phyloP scores from a whole-genome alignment of 805 yeast genomes.

The Kazachstania kunashirensis region DNA sequence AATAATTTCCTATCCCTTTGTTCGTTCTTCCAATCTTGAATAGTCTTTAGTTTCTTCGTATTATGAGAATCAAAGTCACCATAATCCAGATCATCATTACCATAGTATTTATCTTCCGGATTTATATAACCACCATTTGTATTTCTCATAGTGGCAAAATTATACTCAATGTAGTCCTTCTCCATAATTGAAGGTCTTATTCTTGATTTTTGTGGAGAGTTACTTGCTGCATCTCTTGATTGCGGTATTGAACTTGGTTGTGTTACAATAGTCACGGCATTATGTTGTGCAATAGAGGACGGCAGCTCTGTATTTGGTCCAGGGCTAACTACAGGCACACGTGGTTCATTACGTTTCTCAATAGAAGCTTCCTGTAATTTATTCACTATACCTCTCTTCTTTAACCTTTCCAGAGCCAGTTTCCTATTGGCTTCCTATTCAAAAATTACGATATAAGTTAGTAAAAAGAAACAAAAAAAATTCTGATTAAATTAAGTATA shows the following conservation, averaged over 20 bases:
- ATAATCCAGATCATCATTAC: constrained; percentile 12
- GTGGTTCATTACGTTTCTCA: constrained; percentile 11
- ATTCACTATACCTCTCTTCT: constrained; percentile 34
- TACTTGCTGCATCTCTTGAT: not conserved
- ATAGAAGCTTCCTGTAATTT: constrained; percentile 16
- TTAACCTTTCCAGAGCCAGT: constrained; percentile 50
- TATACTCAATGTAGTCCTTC: constrained; percentile 71
- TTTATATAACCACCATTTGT: constrained; percentile 74
- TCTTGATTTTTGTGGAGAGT: constrained; percentile 9
- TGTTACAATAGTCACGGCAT: not conserved
- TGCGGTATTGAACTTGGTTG: not conserved
- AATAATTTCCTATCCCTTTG: constrained; percentile 44
- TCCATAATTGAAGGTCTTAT: constrained; percentile 43
- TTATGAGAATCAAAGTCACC: constrained; percentile 5
- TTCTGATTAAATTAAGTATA: not conserved
- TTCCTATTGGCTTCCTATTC: constrained; percentile 46
- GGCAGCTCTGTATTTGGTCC: not conserved
- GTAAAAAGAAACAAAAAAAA: not conserved
- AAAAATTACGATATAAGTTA: not conserved
- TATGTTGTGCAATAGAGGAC: no score
- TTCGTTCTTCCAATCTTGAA: constrained; percentile 50
- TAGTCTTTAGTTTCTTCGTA: constrained; percentile 30
- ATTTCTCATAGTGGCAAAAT: constrained; percentile 85
- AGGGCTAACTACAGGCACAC: not conserved
- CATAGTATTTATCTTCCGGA: constrained; percentile 13